A percentile compares a stretch with the other conserved stretches of the same genome.
Evolutionary conservation across 192 early-diverging fungal genomes (phyloP).

Genomic region (Mortierella claussenii): DNA sequence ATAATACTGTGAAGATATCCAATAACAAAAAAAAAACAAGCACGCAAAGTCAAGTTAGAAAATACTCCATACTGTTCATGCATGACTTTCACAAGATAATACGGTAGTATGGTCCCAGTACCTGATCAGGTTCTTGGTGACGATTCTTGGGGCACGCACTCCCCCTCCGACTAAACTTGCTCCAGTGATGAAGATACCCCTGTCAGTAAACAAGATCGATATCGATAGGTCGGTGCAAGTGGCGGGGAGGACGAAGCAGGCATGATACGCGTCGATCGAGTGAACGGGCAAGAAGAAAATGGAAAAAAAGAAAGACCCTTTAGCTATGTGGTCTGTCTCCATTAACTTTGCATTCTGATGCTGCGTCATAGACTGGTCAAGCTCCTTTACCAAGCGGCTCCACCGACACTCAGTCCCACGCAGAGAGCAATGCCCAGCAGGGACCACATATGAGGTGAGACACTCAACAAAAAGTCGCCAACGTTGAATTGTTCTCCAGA

Average conservation of each 20-base stretch:
- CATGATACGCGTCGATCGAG: neutral
- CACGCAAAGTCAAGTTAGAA: no score
- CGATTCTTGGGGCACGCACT: constrained; percentile 90
- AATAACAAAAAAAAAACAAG: no score
- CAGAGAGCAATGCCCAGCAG: constrained; percentile 85
- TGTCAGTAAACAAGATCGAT: constrained; percentile 20
- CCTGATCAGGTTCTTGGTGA: constrained; percentile 97
- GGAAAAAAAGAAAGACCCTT: neutral
- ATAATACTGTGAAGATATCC: constrained; percentile 89
- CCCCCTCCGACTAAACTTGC: constrained; percentile 89
- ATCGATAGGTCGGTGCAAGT: neutral
- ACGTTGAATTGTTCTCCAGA: constrained; percentile 91
- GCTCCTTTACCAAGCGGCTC: constrained; percentile 92
- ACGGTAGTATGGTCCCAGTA: constrained; percentile 19
- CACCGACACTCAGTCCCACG: constrained; percentile 90
- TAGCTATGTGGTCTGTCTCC: neutral
- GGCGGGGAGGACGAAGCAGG: neutral
- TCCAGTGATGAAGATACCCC: constrained; percentile 97
- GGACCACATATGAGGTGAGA: constrained; percentile 92
- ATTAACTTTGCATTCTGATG: no score
- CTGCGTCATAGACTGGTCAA: no score
- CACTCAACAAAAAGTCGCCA: constrained; percentile 78
- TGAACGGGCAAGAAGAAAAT: constrained; percentile 3
- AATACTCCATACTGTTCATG: no score
- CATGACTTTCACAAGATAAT: no score